A percentile compares a stretch with the other conserved stretches of the same genome.
phyloP scores from a whole-genome alignment of 768 basidiomycete genomes.

The Kwoniella bestiolae region DNA sequence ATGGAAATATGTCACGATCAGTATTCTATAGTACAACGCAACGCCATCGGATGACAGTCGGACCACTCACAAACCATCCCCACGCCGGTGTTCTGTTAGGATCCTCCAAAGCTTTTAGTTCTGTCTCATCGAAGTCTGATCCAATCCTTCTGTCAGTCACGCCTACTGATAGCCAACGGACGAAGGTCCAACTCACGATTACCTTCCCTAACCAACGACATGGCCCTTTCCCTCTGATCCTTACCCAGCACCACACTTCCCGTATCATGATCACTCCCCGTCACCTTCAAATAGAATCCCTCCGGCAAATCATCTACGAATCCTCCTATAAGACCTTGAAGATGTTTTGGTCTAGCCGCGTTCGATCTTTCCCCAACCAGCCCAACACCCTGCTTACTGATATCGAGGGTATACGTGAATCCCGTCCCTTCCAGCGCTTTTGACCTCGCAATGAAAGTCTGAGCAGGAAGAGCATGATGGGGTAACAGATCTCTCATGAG shows the following conservation, averaged over 20 bases:
- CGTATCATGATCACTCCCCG: slow-evolving; percentile 56
- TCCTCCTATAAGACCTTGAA: slow-evolving; percentile 44
- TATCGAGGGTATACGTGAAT: slow-evolving; percentile 49
- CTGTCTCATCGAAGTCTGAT: slow-evolving; percentile 49
- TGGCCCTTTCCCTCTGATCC: slow-evolving; percentile 52
- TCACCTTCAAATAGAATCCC: slow-evolving; percentile 46
- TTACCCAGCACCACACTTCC: slow-evolving; percentile 53
- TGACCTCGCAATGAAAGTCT: slow-evolving; percentile 36
- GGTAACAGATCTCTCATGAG: slow-evolving; percentile 52
- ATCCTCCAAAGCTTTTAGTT: slow-evolving; percentile 49
- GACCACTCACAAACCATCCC: slow-evolving; percentile 55
- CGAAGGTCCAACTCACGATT: slow-evolving; percentile 41
- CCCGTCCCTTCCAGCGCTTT: slow-evolving; percentile 35
- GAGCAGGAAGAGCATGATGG: slow-evolving; percentile 50
- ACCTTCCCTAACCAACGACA: slow-evolving; percentile 49
- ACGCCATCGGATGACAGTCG: not conserved
- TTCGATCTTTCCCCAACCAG: slow-evolving; percentile 36
- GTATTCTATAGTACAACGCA: not conserved
- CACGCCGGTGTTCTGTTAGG: slow-evolving; percentile 46
- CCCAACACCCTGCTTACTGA: slow-evolving; percentile 27
- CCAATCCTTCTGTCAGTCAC: not conserved
- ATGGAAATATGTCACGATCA: not conserved
- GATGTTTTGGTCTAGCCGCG: slow-evolving; percentile 39
- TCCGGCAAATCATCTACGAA: slow-evolving; percentile 46
- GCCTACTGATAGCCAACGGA: not conserved